Conservation (phyloP, 306 rosid genomes). For the Alnus glutinosa region DNA sequence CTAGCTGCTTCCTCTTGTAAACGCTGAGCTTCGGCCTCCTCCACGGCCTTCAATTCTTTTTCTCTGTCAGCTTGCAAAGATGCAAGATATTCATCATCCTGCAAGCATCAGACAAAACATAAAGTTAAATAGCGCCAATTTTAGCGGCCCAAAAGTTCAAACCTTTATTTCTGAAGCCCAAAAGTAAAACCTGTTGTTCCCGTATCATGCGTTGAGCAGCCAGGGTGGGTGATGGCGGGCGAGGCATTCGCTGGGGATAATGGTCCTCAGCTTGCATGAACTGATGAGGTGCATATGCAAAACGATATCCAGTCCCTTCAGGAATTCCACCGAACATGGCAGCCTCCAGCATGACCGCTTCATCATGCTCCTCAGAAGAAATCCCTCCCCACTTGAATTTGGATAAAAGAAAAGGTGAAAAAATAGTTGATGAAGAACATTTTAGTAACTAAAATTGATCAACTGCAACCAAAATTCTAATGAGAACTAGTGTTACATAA, state of each 20-base stretch:
- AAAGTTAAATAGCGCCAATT: conserved; percentile 20
- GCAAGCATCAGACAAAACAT: conserved; percentile 32
- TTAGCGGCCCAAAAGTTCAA: conserved; percentile 11
- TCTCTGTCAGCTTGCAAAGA: conserved; percentile 87
- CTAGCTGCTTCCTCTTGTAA: conserved; percentile 49
- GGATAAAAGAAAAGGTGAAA: conserved; percentile 19
- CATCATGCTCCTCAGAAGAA: conserved; percentile 87
- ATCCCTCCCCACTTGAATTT: conserved; percentile 91
- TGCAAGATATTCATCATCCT: conserved; percentile 97
- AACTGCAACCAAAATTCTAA: conserved; percentile 16
- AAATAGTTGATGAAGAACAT: conserved; percentile 19
- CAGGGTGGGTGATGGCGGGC: conserved; percentile 86
- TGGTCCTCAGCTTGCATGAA: conserved; percentile 50
- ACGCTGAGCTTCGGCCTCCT: conserved; percentile 78
- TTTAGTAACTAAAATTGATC: conserved; percentile 7
- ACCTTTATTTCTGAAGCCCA: conserved; percentile 7
- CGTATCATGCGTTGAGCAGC: conserved; percentile 85
- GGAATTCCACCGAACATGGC: conserved; percentile 97
- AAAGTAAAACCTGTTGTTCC: conserved; percentile 80
- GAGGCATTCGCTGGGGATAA: conserved; percentile 47
- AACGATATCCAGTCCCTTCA: conserved; percentile 64
- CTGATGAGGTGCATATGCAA: conserved; percentile 68
- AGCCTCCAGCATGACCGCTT: conserved; percentile 97
- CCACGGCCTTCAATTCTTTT: conserved; percentile 72
- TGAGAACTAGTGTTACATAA: not conserved